Evolutionary conservation across 345 rosid genomes (phyloP), one percentile per base, ranked within the genome.

Genomic region (Xanthoceras sorbifolium): DNA sequence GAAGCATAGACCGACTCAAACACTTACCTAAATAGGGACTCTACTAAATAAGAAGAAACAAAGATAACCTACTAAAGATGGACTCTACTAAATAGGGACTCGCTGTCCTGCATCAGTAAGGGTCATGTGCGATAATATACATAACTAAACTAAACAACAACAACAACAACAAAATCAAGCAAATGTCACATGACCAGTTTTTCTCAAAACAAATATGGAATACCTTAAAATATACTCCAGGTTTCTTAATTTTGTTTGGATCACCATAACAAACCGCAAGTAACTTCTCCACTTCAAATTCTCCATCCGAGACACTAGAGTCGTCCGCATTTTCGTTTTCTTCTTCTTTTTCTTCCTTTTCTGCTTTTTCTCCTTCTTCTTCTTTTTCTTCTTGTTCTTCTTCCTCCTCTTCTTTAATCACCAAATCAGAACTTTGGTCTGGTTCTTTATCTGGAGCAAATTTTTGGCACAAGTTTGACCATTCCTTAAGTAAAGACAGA

Each of bases 251-350:
- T 59, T 80, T 66, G 40, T 76, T 80, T 32, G 74, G 77, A 80
- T 80, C 76, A 55, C 76, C 79, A 75, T 64, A 80, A 38, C 73
- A 64, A 32, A 80, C 9, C 7, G 72, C 75, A 22, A 65, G 1
- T 32, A 76, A 72, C 18, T 26, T 81, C 42, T 67, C 71, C 50
- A 76, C 72, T 67, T 81, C 83, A 72, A 81, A 77, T n/a, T 66
- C 77, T 59, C 57, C 71, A 15, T 70, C 40, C 18, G 60, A 46
- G 72, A 71, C n/a, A 29, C 44, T 64, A 6, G 72, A 7, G 2
- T 2, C 67, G 1, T 76, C 61, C 50, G 76, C 32, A 28, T 54
- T 8, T 2, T 9, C 26, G 7, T 69, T 26, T 3, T 64, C 25
- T 12, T 64, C 67, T 6, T 28, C 10, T 11, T 67, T 71, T 10